A percentile compares a stretch with the other conserved stretches of the same genome.
These are phyloP conservation scores for Stephania yunnanensis DNA, from an alignment of 164 flowering plant species.

Conservation along the genomic window DNA sequence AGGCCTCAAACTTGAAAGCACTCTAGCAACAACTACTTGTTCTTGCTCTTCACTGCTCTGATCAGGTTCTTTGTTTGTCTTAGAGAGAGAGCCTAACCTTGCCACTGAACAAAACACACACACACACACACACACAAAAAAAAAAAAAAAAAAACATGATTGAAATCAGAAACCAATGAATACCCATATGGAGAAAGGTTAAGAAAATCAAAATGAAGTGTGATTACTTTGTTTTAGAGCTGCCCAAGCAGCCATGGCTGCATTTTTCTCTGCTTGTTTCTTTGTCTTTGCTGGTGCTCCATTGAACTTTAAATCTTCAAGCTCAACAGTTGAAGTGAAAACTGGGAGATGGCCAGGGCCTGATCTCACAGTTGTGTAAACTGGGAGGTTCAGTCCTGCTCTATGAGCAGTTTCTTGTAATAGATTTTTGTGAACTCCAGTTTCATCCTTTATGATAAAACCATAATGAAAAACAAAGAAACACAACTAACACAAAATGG, in stretches of 20 bases:
- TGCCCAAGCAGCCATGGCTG: constrained; percentile 85
- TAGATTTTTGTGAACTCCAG: constrained; percentile 63
- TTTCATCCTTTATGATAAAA: constrained; percentile 46
- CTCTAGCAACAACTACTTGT: constrained; percentile 38
- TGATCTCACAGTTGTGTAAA: constrained; percentile 62
- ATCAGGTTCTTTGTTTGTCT: constrained; percentile 23
- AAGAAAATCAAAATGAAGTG: not conserved
- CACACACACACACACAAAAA: too few species aligned
- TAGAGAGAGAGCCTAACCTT: constrained; percentile 23
- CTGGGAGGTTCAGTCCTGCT: constrained; percentile 59
- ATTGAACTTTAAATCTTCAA: constrained; percentile 55
- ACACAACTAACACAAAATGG: not conserved
- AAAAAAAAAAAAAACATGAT: not conserved
- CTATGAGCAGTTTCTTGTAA: constrained; percentile 59
- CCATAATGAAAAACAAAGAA: not conserved
- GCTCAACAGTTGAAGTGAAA: constrained; percentile 63
- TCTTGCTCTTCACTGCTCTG: constrained; percentile 37
- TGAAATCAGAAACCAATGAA: constrained; percentile 5
- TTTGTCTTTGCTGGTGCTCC: constrained; percentile 79
- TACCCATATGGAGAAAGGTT: not conserved
- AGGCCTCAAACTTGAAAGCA: constrained; percentile 34
- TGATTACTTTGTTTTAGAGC: constrained; percentile 49
- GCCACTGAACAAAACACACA: constrained; percentile 38
- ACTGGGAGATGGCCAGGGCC: constrained; percentile 67
- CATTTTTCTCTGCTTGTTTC: constrained; percentile 91